phyloP scores from a whole-genome alignment of 495 filamentous ascomycete species.

The Annulohypoxylon nitens region DNA sequence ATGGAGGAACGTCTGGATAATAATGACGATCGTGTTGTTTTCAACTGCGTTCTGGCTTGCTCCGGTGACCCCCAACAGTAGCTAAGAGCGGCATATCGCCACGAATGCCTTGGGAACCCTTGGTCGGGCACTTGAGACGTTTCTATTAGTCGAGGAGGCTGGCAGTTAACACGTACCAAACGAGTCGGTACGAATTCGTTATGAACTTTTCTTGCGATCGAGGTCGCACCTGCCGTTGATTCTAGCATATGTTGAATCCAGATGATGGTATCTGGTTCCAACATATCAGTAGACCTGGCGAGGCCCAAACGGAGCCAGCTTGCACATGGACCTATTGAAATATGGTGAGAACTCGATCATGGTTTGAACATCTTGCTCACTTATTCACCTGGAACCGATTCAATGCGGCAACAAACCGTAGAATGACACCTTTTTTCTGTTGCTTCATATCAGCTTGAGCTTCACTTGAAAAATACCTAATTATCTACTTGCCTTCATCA shows the following conservation, averaged over 20 bases:
- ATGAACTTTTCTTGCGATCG: background rate
- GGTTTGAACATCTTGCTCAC: background rate
- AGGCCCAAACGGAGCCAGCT: background rate
- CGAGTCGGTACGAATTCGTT: background rate
- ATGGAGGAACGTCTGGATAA: background rate
- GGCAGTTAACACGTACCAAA: background rate
- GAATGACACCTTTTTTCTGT: background rate
- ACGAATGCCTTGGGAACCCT: too few species aligned
- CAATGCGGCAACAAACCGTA: background rate
- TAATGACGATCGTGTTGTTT: background rate
- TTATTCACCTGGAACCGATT: background rate
- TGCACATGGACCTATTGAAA: conserved; percentile 5
- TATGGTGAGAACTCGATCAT: background rate
- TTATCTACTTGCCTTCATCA: background rate
- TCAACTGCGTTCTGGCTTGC: background rate
- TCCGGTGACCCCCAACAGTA: conserved; percentile 1
- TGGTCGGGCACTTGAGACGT: too few species aligned
- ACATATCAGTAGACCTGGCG: background rate
- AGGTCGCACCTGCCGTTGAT: background rate
- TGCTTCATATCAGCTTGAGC: background rate
- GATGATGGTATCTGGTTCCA: background rate
- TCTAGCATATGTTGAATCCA: background rate
- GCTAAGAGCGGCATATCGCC: background rate
- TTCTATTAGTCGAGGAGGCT: background rate
- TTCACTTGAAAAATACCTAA: background rate